Evolutionary conservation across 2,329 filamentous ascomycete genomes (phyloP).

Genomic region (Aspergillus costaricaensis): DNA sequence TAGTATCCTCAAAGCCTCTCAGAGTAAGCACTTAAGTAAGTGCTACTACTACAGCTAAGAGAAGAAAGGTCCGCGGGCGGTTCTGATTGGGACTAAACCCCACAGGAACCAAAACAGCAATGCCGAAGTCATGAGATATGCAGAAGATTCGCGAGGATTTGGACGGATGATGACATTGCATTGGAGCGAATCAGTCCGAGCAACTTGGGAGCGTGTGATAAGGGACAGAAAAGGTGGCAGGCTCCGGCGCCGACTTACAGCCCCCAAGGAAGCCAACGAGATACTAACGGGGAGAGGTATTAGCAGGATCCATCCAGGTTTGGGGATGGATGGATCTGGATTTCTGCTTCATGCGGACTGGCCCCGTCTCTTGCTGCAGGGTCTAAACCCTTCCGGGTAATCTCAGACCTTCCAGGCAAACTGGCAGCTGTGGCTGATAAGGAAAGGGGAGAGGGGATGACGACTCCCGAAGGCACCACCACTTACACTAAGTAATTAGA

Average conservation of each 20-base stretch:
- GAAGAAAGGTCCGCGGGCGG: neutral
- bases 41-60: neutral
- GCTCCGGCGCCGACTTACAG: neutral
- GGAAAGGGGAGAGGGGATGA: neutral
- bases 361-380: neutral
- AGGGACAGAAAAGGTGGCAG: neutral
- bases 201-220: neutral
- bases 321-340: conserved; percentile 1
- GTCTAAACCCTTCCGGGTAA: neutral
- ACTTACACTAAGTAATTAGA: no score
- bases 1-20: no score
- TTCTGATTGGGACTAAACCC: neutral
- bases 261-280: neutral
- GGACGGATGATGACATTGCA: neutral
- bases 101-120: neutral
- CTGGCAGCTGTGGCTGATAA: neutral
- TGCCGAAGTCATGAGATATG: neutral
- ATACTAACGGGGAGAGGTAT: neutral
- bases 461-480: neutral
- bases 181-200: neutral
- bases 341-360: neutral
- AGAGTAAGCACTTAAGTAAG: no score
- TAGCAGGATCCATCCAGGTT: conserved; percentile 9
- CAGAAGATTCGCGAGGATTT: neutral
- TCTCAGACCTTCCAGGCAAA: neutral